Base-by-base conservation (phyloP, 2,329 filamentous ascomycete species). In the Aspergillus sp. region DNA sequence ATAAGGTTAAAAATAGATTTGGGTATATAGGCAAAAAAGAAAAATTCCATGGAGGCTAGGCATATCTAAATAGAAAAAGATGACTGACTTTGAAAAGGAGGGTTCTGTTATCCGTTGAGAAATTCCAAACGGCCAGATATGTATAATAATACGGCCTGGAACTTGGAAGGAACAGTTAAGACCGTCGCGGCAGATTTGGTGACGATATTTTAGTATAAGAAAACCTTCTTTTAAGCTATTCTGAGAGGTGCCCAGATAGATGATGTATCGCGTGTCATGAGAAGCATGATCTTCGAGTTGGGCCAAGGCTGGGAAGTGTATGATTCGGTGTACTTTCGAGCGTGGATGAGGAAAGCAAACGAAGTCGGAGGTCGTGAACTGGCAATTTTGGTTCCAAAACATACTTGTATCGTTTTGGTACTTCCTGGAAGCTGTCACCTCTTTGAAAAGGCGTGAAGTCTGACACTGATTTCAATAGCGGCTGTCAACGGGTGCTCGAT, bases 11-110 rank as follows among this genome's bases (percentile, higher is more conserved):
- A 52, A 58, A 51, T 44, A 46, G 48, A 51, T 40, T 27, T 34
- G 59, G 60, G 57, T 61, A 61, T 61, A 60, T 50, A 58, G 49
- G 44, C 54, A 57, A 57, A 24, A 46, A 39, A 9, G 27, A 56
- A 46, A 30, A 37, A 41, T 47, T 30, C 20, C 50, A 50, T 44
- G 19, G 24, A 45, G 39, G 40, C 40, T 42, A 41, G 51, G 51
- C n/a, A 46, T 54, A 33, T 53, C 50, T 50, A 58, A 30, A 47
- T 27, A 48, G 24, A 34, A n/a, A 51, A 30, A 54, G 39, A 27
- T 37, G 12, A 39, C 20, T 12, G 17, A 27, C n/a, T 45, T 19
- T 33, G 12, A 27, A 5, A 19, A 9, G 11, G 20, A 13, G 5
- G 33, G 17, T 19, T 34, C 42, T 33, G 15, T 17, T 17, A 13